These are phyloP conservation scores for Xenoacremonium recifei DNA, from an alignment of 2,329 filamentous ascomycete genomes.

Conservation along the genomic window DNA sequence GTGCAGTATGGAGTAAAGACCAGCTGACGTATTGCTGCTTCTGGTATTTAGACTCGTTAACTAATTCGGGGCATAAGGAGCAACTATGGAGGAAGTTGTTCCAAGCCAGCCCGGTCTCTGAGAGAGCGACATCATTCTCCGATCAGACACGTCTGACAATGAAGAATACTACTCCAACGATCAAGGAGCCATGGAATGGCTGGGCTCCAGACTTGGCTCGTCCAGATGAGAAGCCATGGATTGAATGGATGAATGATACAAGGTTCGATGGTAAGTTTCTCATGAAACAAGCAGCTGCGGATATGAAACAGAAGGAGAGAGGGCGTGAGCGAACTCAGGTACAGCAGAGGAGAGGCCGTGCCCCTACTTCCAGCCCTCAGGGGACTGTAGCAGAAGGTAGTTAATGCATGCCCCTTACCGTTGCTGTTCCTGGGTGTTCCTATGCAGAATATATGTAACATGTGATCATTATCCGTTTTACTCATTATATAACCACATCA, in stretches of 20 bases:
- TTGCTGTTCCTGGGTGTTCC: too few relatives aligned
- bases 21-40: too few relatives aligned
- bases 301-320: neutral
- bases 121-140: neutral
- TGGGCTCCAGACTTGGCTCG: neutral
- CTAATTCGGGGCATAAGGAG: neutral
- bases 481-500: too few relatives aligned
- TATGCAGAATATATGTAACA: too few relatives aligned
- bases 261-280: neutral
- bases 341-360: neutral
- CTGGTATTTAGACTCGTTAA: too few relatives aligned
- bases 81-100: neutral
- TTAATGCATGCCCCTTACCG: too few relatives aligned
- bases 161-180: neutral
- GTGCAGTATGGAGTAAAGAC: too few relatives aligned
- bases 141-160: neutral
- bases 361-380: neutral
- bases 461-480: too few relatives aligned
- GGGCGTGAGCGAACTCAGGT: neutral
- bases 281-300: neutral
- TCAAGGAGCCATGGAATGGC: neutral
- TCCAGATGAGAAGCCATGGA: neutral
- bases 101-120: neutral
- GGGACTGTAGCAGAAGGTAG: neutral
- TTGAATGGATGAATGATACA: neutral